These are phyloP conservation scores for Phialocephala sp. DNA, from an alignment of 2,329 filamentous ascomycete species.

Conservation along the genomic window DNA sequence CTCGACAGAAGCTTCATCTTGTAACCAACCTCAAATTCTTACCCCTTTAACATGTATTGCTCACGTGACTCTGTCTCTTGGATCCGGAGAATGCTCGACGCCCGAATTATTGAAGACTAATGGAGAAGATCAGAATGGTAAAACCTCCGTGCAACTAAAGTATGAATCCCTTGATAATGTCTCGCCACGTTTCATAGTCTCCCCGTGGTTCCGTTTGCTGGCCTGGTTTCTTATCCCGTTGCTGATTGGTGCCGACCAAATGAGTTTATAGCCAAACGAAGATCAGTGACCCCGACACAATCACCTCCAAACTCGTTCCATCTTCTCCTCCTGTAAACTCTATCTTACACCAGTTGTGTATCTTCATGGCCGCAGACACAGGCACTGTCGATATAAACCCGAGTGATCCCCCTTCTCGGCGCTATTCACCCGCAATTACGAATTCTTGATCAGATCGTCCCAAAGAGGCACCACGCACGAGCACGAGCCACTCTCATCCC, in stretches of 20 bases:
- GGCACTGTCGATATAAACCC: slow-evolving; percentile 3
- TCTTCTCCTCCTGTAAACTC: neutral
- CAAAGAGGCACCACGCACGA: slow-evolving; percentile 23
- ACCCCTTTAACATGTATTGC: neutral
- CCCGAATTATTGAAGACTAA: neutral
- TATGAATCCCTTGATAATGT: neutral
- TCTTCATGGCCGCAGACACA: slow-evolving; percentile 10
- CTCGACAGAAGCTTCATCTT: neutral
- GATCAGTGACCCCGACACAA: slow-evolving; percentile 3
- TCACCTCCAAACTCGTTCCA: neutral
- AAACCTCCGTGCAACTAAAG: neutral
- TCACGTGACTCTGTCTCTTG: neutral
- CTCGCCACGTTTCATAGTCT: neutral
- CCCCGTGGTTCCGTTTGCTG: slow-evolving; percentile 2
- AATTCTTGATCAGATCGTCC: slow-evolving; percentile 11
- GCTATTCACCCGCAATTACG: slow-evolving; percentile 18
- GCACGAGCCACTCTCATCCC: slow-evolving; percentile 29
- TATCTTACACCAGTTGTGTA: neutral
- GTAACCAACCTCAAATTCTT: neutral
- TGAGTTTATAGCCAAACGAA: slow-evolving; percentile 14
- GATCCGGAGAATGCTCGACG: neutral
- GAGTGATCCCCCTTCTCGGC: neutral
- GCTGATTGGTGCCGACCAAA: slow-evolving; percentile 7
- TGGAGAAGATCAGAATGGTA: neutral
- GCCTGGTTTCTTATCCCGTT: neutral